Evolutionary conservation across 1,284 basidiomycete species (phyloP), one percentile per base, ranked within the genome.

Genomic region (Leccinum insolens): DNA sequence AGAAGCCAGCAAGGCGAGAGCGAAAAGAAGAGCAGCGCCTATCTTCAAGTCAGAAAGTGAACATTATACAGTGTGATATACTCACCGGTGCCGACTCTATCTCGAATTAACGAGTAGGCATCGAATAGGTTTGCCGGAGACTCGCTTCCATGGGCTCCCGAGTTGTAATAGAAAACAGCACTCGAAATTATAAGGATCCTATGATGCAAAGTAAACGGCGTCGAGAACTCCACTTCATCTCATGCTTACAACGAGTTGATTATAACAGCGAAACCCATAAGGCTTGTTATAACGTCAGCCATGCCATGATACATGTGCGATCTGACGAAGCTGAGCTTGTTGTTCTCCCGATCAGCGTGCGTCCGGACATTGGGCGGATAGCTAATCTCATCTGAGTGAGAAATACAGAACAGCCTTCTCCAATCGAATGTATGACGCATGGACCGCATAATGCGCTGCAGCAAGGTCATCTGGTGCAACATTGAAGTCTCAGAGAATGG

Each of bases 11-110:
- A 98, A 81, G 1, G 93, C 94, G 52, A 98, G 77, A 0, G 96
- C 95, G 74, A 98, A 98, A 61, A 97, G 80, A 39, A 91, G 87
- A 0, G 91, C 95, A 15, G 94, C 90, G 55, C 86, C 93, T 86
- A 65, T 62, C 57, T 60, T 46, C 22, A 41, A 20, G 60, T 79
- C 28, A 76, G 67, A 4, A 64, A 60, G 20, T 7, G 52, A 82
- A 62, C 44, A 67, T n/a, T 2, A 60, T 61, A 25, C 22, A 9
- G 37, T 20, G 52, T 39, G n/a, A 62, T 60, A 41, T 11, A 79
- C 87, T 68, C 76, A 90, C 92, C 84, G 77, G 87, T 82, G 12
- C 95, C 94, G 62, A 97, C 84, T 61, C 85, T 80, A 28, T 82
- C 78, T 46, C 81, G 81, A 58, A 98, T 91, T 28, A 96, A 81